Base-by-base conservation (phyloP, 2,329 filamentous ascomycete genomes). In the Paraphoma sp. region DNA sequence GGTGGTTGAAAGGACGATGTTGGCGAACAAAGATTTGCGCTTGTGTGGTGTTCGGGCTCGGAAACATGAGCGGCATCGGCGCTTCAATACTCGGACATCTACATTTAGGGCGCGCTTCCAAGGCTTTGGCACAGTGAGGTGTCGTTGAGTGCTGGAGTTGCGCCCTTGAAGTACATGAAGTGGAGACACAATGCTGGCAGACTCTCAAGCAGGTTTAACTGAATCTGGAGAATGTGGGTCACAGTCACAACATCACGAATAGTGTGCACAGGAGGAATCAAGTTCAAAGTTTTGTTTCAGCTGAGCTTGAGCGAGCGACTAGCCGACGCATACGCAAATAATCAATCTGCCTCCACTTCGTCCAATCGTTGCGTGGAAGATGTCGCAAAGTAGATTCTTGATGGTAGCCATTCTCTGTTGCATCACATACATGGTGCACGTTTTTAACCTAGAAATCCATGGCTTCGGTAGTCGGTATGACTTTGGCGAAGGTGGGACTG, bases 341-440 rank as follows among this genome's bases (percentile, higher is more conserved):
- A 65, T 51, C 68, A 73, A 65, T 69, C 57, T 65, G 54, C 59
- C 55, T 63, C 59, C 62, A 51, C 63, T 65, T 61, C 58, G 57
- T 62, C 59, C 57, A 57, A 55, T 48, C 54, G 62, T 62, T 61
- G 59, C 58, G 45, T 56, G 62, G 52, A 60, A 65, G 68, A 64
- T 61, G 56, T 66, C 56, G 62, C 67, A 70, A 63, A 67, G 57
- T 53, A 63, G 64, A 72, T 66, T 51, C 64, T 68, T 67, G 59
- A 63, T 63, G 57, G 48, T 62, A 57, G 55, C 63, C 67, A 69
- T 65, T 63, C 61, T 65, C 60, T 42, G 45, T 45, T 52, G 53
- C 46, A 54, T 56, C 56, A 49, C 54, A 50, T 48, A 51, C 59
- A 50, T 50, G 53, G 57, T 46, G 56, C 55, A 53, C 48, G 48